Conservation (phyloP, 2,329 filamentous ascomycete genomes). For the Alternaria metachromatica region DNA sequence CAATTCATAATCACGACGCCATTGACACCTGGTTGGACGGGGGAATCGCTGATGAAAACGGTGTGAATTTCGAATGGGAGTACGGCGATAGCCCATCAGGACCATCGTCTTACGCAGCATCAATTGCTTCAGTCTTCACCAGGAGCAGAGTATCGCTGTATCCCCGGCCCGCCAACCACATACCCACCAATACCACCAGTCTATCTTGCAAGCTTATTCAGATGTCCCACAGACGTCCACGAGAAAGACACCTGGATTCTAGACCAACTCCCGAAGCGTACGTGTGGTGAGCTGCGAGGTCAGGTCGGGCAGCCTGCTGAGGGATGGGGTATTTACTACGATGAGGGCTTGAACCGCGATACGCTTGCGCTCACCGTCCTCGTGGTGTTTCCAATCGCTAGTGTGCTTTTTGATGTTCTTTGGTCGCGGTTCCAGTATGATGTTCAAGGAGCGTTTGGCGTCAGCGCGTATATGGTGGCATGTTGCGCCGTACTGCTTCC, state of each 20-base stretch:
- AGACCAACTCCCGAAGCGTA: constrained; percentile 31
- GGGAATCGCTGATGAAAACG: too few relatives aligned
- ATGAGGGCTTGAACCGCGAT: constrained; percentile 30
- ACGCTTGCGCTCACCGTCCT: constrained; percentile 18
- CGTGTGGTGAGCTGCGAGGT: constrained; percentile 23
- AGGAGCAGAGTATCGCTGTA: constrained; percentile 32
- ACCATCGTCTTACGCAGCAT: too few relatives aligned
- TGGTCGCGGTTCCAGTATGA: constrained; percentile 31
- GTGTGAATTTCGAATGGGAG: too few relatives aligned
- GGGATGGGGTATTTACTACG: constrained; percentile 38
- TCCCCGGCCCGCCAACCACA: constrained; percentile 20
- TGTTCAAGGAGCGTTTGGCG: constrained; percentile 33
- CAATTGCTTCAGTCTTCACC: constrained; percentile 7
- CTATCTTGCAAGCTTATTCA: constrained; percentile 26
- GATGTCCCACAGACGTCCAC: constrained; percentile 21
- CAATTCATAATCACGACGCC: too few relatives aligned
- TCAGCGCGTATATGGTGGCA: constrained; percentile 19
- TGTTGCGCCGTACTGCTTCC: not conserved
- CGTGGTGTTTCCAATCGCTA: constrained; percentile 19
- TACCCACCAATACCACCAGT: constrained; percentile 33
- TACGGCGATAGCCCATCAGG: too few relatives aligned
- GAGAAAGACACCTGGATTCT: constrained; percentile 29
- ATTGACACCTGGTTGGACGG: too few relatives aligned
- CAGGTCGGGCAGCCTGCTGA: constrained; percentile 26
- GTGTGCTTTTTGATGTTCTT: constrained; percentile 28